phyloP scores from a whole-genome alignment of 2,329 filamentous ascomycete species.

The Claviceps sp. region DNA sequence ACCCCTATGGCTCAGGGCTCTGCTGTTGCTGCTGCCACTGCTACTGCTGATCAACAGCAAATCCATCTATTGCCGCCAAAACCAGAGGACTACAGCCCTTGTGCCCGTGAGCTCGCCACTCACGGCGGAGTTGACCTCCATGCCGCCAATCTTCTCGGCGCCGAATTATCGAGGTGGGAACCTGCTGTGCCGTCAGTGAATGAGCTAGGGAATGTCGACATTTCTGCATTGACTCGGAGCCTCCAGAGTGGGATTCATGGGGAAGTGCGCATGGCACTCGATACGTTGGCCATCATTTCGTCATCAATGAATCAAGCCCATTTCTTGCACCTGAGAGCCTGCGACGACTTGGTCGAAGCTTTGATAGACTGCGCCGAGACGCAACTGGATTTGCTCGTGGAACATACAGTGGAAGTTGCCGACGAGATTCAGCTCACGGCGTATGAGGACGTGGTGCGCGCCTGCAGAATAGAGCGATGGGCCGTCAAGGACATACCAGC shows the following conservation, averaged over 20 bases:
- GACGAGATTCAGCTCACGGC: constrained; percentile 71
- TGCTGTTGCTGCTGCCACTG: constrained; percentile 5
- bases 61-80: constrained; percentile 28
- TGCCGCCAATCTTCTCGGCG: constrained; percentile 49
- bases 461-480: constrained; percentile 62
- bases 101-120: constrained; percentile 38
- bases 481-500: constrained; percentile 57
- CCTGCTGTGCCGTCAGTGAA: constrained; percentile 61
- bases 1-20: constrained; percentile 9
- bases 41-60: constrained; percentile 11
- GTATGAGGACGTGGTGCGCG: constrained; percentile 77
- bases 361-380: constrained; percentile 85
- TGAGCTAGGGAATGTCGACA: constrained; percentile 80
- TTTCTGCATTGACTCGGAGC: constrained; percentile 78
- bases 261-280: constrained; percentile 81
- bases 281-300: constrained; percentile 60
- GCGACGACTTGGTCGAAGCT: constrained; percentile 79
- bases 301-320: constrained; percentile 51
- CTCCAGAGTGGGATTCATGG: constrained; percentile 80
- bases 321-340: constrained; percentile 53
- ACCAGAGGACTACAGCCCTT: constrained; percentile 41
- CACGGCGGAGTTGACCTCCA: constrained; percentile 63
- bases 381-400: constrained; percentile 70
- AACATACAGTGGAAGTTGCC: constrained; percentile 73
- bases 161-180: constrained; percentile 52